phyloP scores from a whole-genome alignment of 2,329 filamentous ascomycete genomes.

The Exophiala spinifera region DNA sequence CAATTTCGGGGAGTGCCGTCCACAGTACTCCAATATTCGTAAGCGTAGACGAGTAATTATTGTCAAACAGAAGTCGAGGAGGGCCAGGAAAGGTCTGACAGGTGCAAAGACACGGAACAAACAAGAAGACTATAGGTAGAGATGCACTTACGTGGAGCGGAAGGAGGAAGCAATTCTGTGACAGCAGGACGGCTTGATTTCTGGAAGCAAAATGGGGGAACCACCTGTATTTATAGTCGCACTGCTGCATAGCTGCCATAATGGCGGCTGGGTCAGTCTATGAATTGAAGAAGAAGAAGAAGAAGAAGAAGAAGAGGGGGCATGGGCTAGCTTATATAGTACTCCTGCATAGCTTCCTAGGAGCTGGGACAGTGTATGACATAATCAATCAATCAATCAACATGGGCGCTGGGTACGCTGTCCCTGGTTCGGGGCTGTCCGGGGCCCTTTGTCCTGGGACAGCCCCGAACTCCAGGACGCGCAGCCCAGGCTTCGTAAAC shows the following conservation, averaged over 20 bases:
- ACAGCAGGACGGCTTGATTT: not conserved
- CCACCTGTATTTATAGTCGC: not conserved
- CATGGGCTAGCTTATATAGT: no score
- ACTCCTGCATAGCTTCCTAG: no score
- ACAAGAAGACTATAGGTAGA: not conserved
- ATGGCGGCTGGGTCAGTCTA: not conserved
- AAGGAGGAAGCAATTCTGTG: not conserved
- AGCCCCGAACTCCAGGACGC: no score
- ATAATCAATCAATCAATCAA: no score
- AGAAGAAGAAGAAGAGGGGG: no score
- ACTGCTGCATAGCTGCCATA: not conserved
- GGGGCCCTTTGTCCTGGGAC: no score
- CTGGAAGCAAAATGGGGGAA: not conserved
- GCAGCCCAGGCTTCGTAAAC: no score
- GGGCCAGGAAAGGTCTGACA: constrained; percentile 4
- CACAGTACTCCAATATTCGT: not conserved
- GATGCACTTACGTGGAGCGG: not conserved
- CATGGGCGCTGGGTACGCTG: no score
- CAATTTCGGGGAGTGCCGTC: constrained; percentile 6
- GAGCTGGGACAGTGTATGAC: no score
- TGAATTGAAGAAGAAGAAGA: no score
- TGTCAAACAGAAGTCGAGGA: constrained; percentile 6
- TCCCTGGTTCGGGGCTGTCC: no score
- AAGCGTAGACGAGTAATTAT: constrained; percentile 4
- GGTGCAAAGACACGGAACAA: not conserved